Conservation (phyloP, 1,139 yeast genomes). For the Kurtzmaniella quercitrusa region DNA sequence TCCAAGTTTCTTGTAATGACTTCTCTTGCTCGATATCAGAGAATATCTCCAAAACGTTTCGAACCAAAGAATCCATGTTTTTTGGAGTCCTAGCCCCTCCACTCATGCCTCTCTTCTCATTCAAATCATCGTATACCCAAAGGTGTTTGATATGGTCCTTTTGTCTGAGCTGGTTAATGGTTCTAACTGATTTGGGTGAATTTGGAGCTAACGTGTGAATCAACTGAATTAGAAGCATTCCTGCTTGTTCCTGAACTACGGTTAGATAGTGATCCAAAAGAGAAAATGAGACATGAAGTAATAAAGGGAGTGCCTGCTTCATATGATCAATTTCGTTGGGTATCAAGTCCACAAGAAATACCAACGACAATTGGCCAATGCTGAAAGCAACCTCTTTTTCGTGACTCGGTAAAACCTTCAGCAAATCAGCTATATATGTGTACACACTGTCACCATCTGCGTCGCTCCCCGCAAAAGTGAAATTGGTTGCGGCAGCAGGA, state of each 20-base stretch:
- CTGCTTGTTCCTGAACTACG: constrained; percentile 81
- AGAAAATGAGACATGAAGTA: constrained; percentile 78
- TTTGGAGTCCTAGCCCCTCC: constrained; percentile 81
- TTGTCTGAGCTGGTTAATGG: constrained; percentile 51
- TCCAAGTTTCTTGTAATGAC: constrained; percentile 75
- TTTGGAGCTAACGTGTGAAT: constrained; percentile 57
- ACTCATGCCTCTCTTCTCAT: constrained; percentile 43
- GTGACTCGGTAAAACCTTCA: constrained; percentile 50
- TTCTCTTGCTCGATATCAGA: constrained; percentile 14
- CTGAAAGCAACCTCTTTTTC: constrained; percentile 80
- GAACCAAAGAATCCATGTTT: constrained; percentile 75
- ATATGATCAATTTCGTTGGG: constrained; percentile 57
- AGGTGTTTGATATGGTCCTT: constrained; percentile 34
- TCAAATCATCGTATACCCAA: constrained; percentile 88
- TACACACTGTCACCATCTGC: constrained; percentile 19
- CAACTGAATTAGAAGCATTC: constrained; percentile 67
- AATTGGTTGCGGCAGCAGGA: constrained; percentile 28
- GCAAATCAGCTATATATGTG: constrained; percentile 75
- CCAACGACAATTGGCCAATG: constrained; percentile 79
- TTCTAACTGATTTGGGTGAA: constrained; percentile 43
- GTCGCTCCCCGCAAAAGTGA: constrained; percentile 8
- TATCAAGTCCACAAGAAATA: constrained; percentile 77
- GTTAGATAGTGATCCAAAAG: constrained; percentile 83
- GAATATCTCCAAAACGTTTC: constrained; percentile 61
- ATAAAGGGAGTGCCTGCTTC: constrained; percentile 57